phyloP scores from a whole-genome alignment of 768 basidiomycete species.

The Suillus hirtellus region DNA sequence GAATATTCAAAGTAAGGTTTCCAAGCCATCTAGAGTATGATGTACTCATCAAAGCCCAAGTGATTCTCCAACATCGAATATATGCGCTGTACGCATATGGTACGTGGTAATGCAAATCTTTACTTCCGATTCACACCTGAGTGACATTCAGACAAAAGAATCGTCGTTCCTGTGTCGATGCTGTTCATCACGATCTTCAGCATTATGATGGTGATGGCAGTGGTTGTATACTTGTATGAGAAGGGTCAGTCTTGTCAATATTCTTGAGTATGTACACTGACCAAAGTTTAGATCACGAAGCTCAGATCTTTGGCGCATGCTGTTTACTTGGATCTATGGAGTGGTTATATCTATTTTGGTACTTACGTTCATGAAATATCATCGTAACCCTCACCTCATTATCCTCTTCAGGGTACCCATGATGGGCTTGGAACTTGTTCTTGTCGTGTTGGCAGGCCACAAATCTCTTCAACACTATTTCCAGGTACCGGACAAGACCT shows the following conservation, averaged over 20 bases:
- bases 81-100: conserved; percentile 10
- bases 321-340: not conserved
- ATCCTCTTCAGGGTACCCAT: conserved; percentile 6
- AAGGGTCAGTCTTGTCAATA: not conserved
- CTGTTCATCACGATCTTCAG: conserved; percentile 7
- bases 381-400: not conserved
- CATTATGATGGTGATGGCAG: conserved; percentile 10
- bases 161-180: conserved; percentile 5
- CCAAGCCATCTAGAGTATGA: not conserved
- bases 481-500: conserved; percentile 10
- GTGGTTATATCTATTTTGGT: conserved; percentile 14
- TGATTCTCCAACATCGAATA: conserved; percentile 11
- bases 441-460: conserved; percentile 10
- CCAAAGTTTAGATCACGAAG: conserved; percentile 1
- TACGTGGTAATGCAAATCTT: not conserved
- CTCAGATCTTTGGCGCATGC: conserved; percentile 8
- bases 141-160: conserved; percentile 3
- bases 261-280: not conserved
- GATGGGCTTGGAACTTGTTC: conserved; percentile 12
- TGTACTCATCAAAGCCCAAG: not conserved
- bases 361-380: not conserved
- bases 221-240: conserved; percentile 1
- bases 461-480: conserved; percentile 13
- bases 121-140: not conserved
- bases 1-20: conserved; percentile 11